These are phyloP conservation scores for Tolypocladium ophioglossoides DNA, from an alignment of 2,329 filamentous ascomycete genomes.

Conservation along the genomic window DNA sequence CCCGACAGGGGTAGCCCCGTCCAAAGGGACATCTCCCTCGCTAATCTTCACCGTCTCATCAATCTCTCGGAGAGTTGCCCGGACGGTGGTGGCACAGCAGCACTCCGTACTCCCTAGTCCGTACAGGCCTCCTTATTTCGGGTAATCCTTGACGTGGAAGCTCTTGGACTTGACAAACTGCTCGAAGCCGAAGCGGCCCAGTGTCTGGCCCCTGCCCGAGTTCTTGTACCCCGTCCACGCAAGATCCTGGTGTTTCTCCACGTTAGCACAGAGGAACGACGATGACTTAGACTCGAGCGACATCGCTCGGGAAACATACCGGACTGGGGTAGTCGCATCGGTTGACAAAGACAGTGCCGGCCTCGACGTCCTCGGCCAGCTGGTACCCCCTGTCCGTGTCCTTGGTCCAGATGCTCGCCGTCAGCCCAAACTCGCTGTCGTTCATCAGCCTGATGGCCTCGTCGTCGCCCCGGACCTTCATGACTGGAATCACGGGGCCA, in stretches of 20 bases:
- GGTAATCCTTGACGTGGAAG: constrained; percentile 80
- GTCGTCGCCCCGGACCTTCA: constrained; percentile 71
- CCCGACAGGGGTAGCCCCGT: background rate
- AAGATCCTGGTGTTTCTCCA: constrained; percentile 50
- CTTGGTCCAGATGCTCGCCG: constrained; percentile 96
- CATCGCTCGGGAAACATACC: constrained; percentile 41
- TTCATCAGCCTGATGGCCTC: constrained; percentile 86
- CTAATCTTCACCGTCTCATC: constrained; percentile 1
- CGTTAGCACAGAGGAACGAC: constrained; percentile 3
- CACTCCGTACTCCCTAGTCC: too few relatives aligned
- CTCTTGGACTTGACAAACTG: constrained; percentile 96
- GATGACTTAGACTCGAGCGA: background rate
- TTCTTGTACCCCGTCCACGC: constrained; percentile 99
- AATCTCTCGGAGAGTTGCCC: background rate
- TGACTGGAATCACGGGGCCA: constrained; percentile 81
- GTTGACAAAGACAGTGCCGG: constrained; percentile 94
- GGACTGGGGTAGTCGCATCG: constrained; percentile 86
- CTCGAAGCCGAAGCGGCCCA: constrained; percentile 86
- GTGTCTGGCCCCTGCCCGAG: constrained; percentile 81
- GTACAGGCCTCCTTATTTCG: too few relatives aligned
- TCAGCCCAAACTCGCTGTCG: constrained; percentile 86
- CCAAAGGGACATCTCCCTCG: constrained; percentile 1
- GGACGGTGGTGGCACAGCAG: background rate
- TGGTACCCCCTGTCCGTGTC: constrained; percentile 66
- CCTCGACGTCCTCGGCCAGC: constrained; percentile 72